phyloP scores from a whole-genome alignment of 768 basidiomycete genomes.

The Leccinum incarnatum region DNA sequence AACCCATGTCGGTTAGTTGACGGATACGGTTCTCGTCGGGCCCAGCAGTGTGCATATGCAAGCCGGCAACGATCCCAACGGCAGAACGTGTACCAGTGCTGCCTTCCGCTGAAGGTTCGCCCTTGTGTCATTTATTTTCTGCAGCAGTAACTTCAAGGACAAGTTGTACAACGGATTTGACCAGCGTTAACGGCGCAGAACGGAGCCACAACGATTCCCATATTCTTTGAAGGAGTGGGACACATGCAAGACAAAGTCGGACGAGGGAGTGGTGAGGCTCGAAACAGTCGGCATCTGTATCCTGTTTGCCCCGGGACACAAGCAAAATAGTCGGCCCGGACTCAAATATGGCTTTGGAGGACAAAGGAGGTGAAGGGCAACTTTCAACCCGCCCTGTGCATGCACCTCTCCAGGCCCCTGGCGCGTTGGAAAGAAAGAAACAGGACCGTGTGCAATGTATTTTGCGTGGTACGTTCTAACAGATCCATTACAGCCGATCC shows the following conservation, averaged over 20 bases:
- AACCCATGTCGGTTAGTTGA: constrained; percentile 95
- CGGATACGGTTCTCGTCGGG: constrained; percentile 78
- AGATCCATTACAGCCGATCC: constrained; percentile 1
- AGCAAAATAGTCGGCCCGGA: constrained; percentile 77
- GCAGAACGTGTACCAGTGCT: constrained; percentile 31
- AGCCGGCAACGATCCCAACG: constrained; percentile 31
- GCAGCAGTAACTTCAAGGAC: constrained; percentile 79
- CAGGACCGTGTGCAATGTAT: constrained; percentile 78
- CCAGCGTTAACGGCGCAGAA: constrained; percentile 69
- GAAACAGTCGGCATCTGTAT: constrained; percentile 76
- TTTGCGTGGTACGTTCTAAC: constrained; percentile 72
- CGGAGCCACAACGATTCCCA: constrained; percentile 88
- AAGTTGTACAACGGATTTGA: constrained; percentile 70
- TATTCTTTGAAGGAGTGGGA: constrained; percentile 64
- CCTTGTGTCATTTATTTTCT: constrained; percentile 62
- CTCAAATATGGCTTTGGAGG: constrained; percentile 81
- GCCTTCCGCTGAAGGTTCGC: constrained; percentile 39
- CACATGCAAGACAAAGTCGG: constrained; percentile 62
- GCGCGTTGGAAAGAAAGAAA: constrained; percentile 68
- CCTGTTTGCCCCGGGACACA: constrained; percentile 72
- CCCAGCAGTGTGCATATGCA: constrained; percentile 39
- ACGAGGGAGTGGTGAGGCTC: constrained; percentile 88
- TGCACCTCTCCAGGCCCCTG: constrained; percentile 70
- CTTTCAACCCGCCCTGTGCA: constrained; percentile 78
- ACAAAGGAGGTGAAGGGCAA: constrained; percentile 72